Evolutionary conservation across 2,329 filamentous ascomycete genomes (phyloP).

Genomic region (Cercospora berteroae): DNA sequence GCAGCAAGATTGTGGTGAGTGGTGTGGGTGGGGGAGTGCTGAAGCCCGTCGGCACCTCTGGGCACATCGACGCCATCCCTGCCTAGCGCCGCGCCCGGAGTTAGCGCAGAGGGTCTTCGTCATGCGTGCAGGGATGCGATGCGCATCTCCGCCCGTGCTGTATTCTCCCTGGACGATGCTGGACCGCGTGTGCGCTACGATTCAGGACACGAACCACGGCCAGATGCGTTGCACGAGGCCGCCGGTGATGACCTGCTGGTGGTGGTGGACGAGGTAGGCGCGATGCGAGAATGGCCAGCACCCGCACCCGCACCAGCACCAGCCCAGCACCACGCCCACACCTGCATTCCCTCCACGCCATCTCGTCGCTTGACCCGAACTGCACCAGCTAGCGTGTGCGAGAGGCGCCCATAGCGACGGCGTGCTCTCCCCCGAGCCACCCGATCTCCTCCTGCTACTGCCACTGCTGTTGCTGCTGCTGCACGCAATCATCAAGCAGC

Average conservation of each 20-base stretch:
- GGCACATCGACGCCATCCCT: background rate
- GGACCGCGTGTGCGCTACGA: background rate
- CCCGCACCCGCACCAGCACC: no score
- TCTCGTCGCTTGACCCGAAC: background rate
- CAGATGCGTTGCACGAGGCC: background rate
- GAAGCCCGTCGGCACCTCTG: background rate
- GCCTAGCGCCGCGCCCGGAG: no score
- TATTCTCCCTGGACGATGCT: background rate
- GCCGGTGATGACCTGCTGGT: background rate
- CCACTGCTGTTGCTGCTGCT: background rate
- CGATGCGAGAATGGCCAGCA: background rate
- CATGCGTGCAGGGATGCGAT: slow-evolving; percentile 9
- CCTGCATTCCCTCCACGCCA: slow-evolving; percentile 1
- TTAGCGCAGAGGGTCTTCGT: slow-evolving; percentile 2
- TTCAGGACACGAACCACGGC: background rate
- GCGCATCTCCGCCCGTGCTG: background rate
- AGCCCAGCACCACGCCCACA: background rate
- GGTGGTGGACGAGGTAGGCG: background rate
- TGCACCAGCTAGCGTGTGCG: background rate
- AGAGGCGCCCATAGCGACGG: slow-evolving; percentile 1
- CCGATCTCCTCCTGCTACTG: background rate
- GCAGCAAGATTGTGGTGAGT: background rate
- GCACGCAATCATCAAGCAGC: background rate
- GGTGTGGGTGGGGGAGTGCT: background rate
- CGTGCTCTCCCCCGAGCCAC: background rate